Base-by-base conservation (phyloP, 2,329 filamentous ascomycete species). In the Neonectria faginata region DNA sequence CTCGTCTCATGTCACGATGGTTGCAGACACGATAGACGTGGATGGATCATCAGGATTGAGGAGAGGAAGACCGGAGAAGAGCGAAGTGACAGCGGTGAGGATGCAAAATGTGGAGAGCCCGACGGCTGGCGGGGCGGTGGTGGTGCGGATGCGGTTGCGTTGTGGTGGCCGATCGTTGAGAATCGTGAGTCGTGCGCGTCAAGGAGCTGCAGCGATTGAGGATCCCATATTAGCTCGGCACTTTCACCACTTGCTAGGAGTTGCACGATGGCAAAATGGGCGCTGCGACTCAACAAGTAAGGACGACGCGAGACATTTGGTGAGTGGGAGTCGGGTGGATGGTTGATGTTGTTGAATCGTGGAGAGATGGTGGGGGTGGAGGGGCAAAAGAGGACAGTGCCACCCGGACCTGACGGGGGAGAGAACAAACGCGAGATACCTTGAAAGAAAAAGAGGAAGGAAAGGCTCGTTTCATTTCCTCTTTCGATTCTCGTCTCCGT, bases 1-100 rank as follows among this genome's bases (percentile, higher is more conserved):
- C 70, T 73, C 69, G 70, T 67, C 47, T 67, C 66, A 67, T 70
- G 60, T 59, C 57, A 50, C 48, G 47, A 65, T 66, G 57, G 56
- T 47, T 66, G 64, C 57, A 61, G 64, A 60, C 54, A 67, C 65
- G 44, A 67, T 60, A 41, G 65, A 66, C 39, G 59, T 67, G 57
- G 41, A 61, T 33, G 51, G 54, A 60, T 52, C 27, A 63, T 50
- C 44, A 48, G 54, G 55, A 58, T 56, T 52, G 31, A 53, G 36
- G 25, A 27, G 48, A 48, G 36, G 42, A 41, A 27, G 48, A 14
- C 53, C 48, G 62, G 63, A 68, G 69, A 69, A 66, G 68, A 71
- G 65, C 63, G 63, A 55, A 62, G 63, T 29, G 57, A 60, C 66
- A 59, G 66, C 66, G 66, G 66, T 67, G 66, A 66, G 55, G 22